These are phyloP conservation scores for Periconia sp. DNA, from an alignment of 2,329 filamentous ascomycete species.

Conservation along the genomic window DNA sequence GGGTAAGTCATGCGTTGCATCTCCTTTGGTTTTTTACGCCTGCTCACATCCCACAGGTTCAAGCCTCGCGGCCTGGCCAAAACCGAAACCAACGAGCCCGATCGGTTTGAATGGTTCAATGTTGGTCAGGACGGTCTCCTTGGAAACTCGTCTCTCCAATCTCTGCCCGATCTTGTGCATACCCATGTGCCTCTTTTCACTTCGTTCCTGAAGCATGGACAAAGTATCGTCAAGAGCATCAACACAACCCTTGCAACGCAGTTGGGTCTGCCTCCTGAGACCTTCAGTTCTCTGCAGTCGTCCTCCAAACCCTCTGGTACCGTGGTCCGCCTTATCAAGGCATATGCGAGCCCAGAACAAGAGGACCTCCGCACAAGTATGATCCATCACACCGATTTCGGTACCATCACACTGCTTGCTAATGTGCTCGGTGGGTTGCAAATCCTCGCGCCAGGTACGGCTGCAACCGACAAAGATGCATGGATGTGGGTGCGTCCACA, in stretches of 20 bases:
- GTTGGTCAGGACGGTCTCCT: constrained; percentile 4
- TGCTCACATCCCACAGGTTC: background rate
- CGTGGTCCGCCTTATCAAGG: constrained; percentile 5
- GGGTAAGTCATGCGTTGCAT: background rate
- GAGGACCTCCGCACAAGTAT: constrained; percentile 3
- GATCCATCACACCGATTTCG: constrained; percentile 6
- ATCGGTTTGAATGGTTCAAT: constrained; percentile 10
- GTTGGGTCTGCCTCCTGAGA: constrained; percentile 1
- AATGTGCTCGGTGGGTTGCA: constrained; percentile 3
- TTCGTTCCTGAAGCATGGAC: constrained; percentile 7
- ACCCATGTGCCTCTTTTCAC: constrained; percentile 4
- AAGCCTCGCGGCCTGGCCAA: constrained; percentile 5
- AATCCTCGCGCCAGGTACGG: background rate
- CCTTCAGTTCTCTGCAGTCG: constrained; percentile 2
- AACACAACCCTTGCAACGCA: constrained; percentile 1
- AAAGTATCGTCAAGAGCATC: constrained; percentile 1
- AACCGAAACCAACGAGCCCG: constrained; percentile 8
- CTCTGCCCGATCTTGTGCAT: background rate
- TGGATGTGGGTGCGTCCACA: constrained; percentile 1
- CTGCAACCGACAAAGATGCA: constrained; percentile 1
- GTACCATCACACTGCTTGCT: constrained; percentile 5
- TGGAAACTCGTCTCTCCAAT: background rate
- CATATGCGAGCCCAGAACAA: constrained; percentile 1
- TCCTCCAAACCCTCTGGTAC: constrained; percentile 3
- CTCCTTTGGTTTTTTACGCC: background rate